Evolutionary conservation across 2,329 filamentous ascomycete species (phyloP).

Genomic region (Fusarium nanum): DNA sequence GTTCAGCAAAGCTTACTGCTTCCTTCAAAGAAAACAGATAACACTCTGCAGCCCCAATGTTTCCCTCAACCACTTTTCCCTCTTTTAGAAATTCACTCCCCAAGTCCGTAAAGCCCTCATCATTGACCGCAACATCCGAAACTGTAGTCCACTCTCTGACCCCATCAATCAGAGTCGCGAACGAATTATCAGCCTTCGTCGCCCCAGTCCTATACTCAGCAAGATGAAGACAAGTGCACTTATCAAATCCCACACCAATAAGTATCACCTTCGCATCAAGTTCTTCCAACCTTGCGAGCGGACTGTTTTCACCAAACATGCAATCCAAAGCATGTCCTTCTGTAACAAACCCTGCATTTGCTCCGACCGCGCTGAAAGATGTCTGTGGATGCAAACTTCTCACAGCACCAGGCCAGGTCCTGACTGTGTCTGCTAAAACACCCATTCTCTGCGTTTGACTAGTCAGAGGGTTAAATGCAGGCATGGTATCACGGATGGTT

Average conservation of each 20-base stretch:
- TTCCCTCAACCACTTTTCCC: not conserved
- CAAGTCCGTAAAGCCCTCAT: not conserved
- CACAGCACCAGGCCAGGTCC: slow-evolving; percentile 5
- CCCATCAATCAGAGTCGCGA: not conserved
- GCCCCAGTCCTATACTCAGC: slow-evolving; percentile 4
- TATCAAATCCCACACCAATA: not conserved
- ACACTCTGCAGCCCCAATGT: not conserved
- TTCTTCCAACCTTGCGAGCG: not conserved
- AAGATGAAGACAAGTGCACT: slow-evolving; percentile 13
- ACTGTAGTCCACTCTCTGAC: not conserved
- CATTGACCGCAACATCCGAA: not conserved
- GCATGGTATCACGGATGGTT: not conserved
- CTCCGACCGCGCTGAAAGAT: slow-evolving; percentile 6
- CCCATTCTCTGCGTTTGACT: not conserved
- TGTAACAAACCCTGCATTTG: not conserved
- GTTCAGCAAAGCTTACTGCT: not conserved
- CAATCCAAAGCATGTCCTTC: not conserved
- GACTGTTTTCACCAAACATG: slow-evolving; percentile 6
- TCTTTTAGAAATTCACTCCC: not conserved
- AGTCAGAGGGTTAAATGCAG: not conserved
- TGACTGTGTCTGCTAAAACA: not conserved
- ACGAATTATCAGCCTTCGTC: not conserved
- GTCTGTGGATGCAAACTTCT: slow-evolving; percentile 10
- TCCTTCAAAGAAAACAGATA: not conserved
- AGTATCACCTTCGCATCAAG: not conserved